These are phyloP conservation scores for Cercospora nicotianae DNA, from an alignment of 2,329 filamentous ascomycete species.

Conservation along the genomic window DNA sequence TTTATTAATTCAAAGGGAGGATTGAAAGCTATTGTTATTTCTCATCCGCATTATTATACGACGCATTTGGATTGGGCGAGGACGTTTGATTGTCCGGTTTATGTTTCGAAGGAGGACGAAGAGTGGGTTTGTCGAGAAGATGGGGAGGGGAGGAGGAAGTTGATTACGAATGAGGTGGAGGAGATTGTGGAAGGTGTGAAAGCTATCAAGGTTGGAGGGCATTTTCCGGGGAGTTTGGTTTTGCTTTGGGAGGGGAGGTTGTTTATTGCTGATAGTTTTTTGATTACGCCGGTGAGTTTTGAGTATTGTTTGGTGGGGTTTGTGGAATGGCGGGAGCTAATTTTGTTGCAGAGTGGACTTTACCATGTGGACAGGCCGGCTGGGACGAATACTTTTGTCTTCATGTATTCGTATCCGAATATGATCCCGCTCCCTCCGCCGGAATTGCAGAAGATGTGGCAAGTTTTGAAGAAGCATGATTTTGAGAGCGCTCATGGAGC, in stretches of 20 bases:
- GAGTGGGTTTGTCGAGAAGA: constrained; percentile 61
- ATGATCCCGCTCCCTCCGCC: constrained; percentile 67
- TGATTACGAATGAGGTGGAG: constrained; percentile 48
- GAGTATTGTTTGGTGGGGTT: neutral
- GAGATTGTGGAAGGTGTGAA: constrained; percentile 53
- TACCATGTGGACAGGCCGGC: constrained; percentile 44
- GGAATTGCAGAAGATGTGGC: constrained; percentile 69
- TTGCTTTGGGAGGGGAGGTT: constrained; percentile 62
- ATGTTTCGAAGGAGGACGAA: constrained; percentile 64
- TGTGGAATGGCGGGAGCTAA: neutral
- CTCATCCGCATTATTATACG: constrained; percentile 78
- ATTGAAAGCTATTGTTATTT: constrained; percentile 63
- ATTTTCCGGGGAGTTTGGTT: constrained; percentile 75
- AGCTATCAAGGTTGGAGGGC: constrained; percentile 71
- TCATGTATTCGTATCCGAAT: constrained; percentile 77
- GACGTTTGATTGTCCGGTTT: constrained; percentile 69
- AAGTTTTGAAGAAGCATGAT: constrained; percentile 59
- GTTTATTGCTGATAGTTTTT: constrained; percentile 75
- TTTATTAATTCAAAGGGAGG: constrained; percentile 64
- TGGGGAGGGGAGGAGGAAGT: constrained; percentile 64
- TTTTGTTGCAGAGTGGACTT: constrained; percentile 33
- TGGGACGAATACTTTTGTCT: constrained; percentile 58
- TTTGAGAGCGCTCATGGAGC: constrained; percentile 69
- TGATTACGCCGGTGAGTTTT: constrained; percentile 61
- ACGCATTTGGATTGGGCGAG: constrained; percentile 73